Evolutionary conservation across 2,329 filamentous ascomycete genomes (phyloP), one percentile per base, ranked within the genome.

Genomic region (Beauveria sp.): DNA sequence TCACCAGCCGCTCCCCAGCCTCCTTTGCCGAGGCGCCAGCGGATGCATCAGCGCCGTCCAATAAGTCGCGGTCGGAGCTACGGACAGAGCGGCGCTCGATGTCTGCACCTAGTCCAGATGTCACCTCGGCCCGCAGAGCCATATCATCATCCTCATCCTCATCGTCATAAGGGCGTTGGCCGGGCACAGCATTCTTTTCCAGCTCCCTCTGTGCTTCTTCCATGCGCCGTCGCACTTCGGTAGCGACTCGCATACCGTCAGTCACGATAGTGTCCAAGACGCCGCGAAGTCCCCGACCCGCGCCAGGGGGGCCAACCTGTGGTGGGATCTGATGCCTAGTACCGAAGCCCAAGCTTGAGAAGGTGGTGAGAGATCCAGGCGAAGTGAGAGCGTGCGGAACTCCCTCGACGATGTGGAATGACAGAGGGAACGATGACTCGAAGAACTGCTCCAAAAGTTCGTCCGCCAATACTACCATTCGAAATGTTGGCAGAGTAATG

Each of bases 221-320:
- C 88, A 98, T 96, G 50, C 93, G 83, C 68, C 93, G 86, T 66
- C 90, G 83, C 57, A 99, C 93, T 73, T 99, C 95, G 1, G 89
- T 90, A 0, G 95, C 95, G 62, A 98, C 93, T 40, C 93, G 88
- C 87, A 98, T 97, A 47, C 95, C 95, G 71, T 99, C 95, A 1
- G 90, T 96, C 65, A 98, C 95, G 68, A 99, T 98, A 68, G 96
- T 96, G 77, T 99, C 95, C 45, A 99, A 79, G 63, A 99, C 95
- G 22, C 95, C 95, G 47, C 95, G 84, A 1, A 99, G 81, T 24
- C 95, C 91, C 66, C 93, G 84, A 80, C 69, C 87, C 80, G 64
- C 87, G 64, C 74, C 69, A 46, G 73, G 66, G 66, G 77, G 68
- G 54, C 75, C 71, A 3, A 74, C 70, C 51, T 76, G 72, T 53